Base-by-base conservation (phyloP, 768 basidiomycete genomes). In the Pisolithus tinctorius region DNA sequence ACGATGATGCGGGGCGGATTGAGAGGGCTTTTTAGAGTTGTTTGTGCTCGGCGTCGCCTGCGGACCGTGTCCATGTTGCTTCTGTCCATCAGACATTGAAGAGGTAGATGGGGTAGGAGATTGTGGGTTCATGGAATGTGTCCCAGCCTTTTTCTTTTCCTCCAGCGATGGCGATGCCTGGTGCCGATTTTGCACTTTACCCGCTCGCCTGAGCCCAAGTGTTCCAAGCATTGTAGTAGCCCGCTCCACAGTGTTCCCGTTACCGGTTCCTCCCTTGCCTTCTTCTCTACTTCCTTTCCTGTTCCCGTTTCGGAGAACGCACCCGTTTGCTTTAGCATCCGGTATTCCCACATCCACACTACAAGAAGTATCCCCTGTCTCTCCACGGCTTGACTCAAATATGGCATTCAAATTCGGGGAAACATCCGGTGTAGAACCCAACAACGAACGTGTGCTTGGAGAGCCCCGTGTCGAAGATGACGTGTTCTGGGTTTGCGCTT, bases 1-100 rank as follows among this genome's bases (percentile, higher is more conserved):
- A 43, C 82, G 75, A 37, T 72, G 74, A 51, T 73, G 71, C 4
- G 55, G 30, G 40, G 55, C 54, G 25, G 63, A 52, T 23, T 63
- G 60, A 4, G 51, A 27, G 3, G 57, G 38, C 47, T 55, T 62
- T 54, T 55, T 46, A 11, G 44, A 13, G 5, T 9, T 47, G 6
- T n/a, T 5, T 6, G 29, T 11, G n/a, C 29, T 17, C 26, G 29
- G 41, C 26, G 39, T 42, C 13, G 27, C 26, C 29, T 29, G 25
- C 16, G 26, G 27, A 16, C 17, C 17, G 3, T 8, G 38, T 39
- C 16, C 38, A 17, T 45, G 53, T n/a, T 44, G 25, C 16, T 44
- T 17, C 8, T 16, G 29, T 23, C 10, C 20, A 9, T 34, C 13
- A 11, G 45, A 20, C 9, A 6, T 11, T 47, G 27, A 17, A n/a